A percentile compares a stretch with the other conserved stretches of the same genome.
Evolutionary conservation across 2,329 filamentous ascomycete species (phyloP).

Genomic region (Ceratocystis ficicola): DNA sequence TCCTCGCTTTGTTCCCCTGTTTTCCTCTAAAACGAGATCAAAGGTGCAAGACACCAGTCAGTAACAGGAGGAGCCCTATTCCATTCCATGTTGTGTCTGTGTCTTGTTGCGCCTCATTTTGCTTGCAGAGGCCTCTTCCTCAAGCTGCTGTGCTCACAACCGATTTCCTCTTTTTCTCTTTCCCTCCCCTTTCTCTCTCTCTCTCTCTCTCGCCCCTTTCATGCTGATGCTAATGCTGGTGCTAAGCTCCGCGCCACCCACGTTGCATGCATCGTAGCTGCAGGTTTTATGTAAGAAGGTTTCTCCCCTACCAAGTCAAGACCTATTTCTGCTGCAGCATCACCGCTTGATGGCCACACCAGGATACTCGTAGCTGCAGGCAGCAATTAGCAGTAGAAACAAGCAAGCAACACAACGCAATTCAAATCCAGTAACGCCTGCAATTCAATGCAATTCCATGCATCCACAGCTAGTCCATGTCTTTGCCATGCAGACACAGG

Average conservation of each 20-base stretch:
- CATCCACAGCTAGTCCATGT: not conserved
- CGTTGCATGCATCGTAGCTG: constrained; percentile 5
- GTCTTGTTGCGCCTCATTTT: not conserved
- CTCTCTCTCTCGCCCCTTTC: not conserved
- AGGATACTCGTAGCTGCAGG: not conserved
- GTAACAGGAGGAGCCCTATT: too few species aligned
- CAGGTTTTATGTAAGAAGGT: not conserved
- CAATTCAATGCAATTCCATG: not conserved
- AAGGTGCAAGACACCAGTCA: too few species aligned
- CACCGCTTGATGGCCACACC: not conserved
- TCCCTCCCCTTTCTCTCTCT: not conserved
- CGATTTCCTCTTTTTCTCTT: not conserved
- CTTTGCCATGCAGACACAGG: not conserved
- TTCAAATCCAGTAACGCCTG: not conserved
- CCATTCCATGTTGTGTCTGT: not conserved
- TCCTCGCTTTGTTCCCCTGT: too few species aligned
- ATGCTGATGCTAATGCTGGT: too few species aligned
- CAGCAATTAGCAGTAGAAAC: not conserved
- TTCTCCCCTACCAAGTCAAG: not conserved
- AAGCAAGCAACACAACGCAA: not conserved
- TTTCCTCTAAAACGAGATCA: too few species aligned
- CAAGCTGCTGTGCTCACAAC: not conserved
- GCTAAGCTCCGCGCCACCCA: not conserved
- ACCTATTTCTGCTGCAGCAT: not conserved
- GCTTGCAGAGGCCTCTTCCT: not conserved